phyloP scores from a whole-genome alignment of 306 rosid genomes.

The Luffa acutangula region DNA sequence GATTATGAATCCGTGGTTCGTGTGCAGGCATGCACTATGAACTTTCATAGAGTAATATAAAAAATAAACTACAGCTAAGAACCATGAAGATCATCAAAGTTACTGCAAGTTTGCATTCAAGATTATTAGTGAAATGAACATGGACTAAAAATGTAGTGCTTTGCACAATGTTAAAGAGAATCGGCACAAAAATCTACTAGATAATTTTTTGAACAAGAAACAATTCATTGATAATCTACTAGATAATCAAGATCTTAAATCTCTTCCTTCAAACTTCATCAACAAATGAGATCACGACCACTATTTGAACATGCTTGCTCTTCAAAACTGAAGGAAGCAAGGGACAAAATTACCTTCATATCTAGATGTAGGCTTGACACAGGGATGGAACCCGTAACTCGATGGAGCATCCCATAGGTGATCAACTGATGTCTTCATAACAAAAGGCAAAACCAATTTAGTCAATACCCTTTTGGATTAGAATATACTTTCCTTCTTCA shows the following conservation, averaged over 20 bases:
- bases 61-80: background rate
- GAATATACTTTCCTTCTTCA: background rate
- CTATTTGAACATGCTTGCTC: background rate
- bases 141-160: background rate
- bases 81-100: background rate
- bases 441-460: background rate
- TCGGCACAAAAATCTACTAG: background rate
- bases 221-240: background rate
- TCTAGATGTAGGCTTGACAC: conserved; percentile 61
- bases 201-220: background rate
- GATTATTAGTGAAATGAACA: background rate
- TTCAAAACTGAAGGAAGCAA: background rate
- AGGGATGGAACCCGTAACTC: conserved; percentile 41
- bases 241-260: background rate
- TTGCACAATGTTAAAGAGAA: background rate
- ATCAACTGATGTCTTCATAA: conserved; percentile 15
- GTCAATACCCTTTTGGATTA: background rate
- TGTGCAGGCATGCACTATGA: background rate
- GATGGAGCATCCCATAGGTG: conserved; percentile 60
- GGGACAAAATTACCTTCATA: conserved; percentile 47
- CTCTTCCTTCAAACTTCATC: background rate
- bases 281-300: background rate
- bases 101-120: background rate
- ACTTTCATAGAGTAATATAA: background rate
- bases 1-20: background rate